Base-by-base conservation (phyloP, 176 grass and related monocot species). In the Rhynchospora tenuis region DNA sequence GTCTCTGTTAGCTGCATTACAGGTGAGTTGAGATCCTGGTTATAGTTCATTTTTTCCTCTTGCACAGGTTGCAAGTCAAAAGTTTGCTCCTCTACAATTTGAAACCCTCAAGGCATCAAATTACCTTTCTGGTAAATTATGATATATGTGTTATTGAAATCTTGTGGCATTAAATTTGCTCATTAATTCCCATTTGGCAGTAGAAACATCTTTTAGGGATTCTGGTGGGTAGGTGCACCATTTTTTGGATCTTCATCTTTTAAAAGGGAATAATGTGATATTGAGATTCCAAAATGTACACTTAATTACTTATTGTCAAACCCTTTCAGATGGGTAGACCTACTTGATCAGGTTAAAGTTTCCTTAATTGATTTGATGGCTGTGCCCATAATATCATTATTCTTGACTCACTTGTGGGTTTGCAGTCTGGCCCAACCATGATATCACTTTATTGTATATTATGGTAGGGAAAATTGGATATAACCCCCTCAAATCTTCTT, bases 1-100 rank as follows among this genome's bases (percentile, higher is more conserved):
- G 80, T 93, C 89, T n/a, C 85, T 58, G 57, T 26, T 89, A 58
- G 83, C 87, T 84, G 81, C 83, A 86, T 89, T 91, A 68, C 88
- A 96, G 67, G 89, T 96, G 87, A 92, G 93, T 69, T 82, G 22
- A 47, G 47, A 82, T 50, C 24, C 47, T 56, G 9, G 6, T 64
- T 81, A 23, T 28, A 81, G 11, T 46, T 46, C 66, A 3, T 51
- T 62, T 64, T 59, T 52, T 46, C 26, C 46, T 63, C 58, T 17
- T 65, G 59, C 45, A 51, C 19, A 7, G 48, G 3, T 82, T 82
- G 29, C 59, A 81, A 65, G 71, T 28, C 11, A 67, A 42, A 42
- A 67, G 33, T 20, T 12, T 11, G 78, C 59, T 17, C 44, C 44
- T 15, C 17, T 29, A 33, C 3, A 70, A 80, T 48, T 17, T 4